Evolutionary conservation across 192 early-diverging fungal species (phyloP).

Genomic region (Coemansia sp.): DNA sequence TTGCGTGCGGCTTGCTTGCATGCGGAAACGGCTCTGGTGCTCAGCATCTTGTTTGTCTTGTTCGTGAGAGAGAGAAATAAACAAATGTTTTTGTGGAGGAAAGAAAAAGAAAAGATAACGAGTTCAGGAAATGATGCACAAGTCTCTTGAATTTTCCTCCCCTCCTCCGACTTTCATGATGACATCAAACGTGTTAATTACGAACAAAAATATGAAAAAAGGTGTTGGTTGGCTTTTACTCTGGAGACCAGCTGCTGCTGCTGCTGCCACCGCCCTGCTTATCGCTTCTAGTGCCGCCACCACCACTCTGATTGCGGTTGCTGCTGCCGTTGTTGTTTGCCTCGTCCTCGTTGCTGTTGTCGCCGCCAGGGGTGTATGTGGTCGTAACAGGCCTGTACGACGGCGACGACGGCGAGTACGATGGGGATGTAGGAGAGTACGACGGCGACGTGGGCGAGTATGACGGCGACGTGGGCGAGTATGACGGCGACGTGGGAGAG

Average conservation of each 20-base stretch:
- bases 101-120: too few species aligned
- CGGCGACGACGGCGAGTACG: constrained; percentile 71
- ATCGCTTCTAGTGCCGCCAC: neutral
- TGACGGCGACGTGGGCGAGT: constrained; percentile 73
- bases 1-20: constrained; percentile 11
- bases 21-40: constrained; percentile 14
- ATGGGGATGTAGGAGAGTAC: constrained; percentile 67
- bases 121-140: too few species aligned
- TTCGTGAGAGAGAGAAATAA: neutral
- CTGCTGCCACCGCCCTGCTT: constrained; percentile 12
- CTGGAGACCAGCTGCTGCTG: constrained; percentile 51
- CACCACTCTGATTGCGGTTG: constrained; percentile 4
- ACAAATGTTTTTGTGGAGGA: neutral
- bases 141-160: too few species aligned
- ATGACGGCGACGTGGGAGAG: constrained; percentile 64
- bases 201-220: too few species aligned
- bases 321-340: neutral
- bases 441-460: constrained; percentile 67
- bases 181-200: too few species aligned
- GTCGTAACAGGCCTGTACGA: constrained; percentile 61
- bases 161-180: too few species aligned
- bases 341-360: constrained; percentile 10
- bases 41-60: constrained; percentile 13
- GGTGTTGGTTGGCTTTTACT: constrained; percentile 18
- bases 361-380: constrained; percentile 40